Conservation (phyloP, 371 early-diverging fungal species). For the Lichtheimia hyalospora region DNA sequence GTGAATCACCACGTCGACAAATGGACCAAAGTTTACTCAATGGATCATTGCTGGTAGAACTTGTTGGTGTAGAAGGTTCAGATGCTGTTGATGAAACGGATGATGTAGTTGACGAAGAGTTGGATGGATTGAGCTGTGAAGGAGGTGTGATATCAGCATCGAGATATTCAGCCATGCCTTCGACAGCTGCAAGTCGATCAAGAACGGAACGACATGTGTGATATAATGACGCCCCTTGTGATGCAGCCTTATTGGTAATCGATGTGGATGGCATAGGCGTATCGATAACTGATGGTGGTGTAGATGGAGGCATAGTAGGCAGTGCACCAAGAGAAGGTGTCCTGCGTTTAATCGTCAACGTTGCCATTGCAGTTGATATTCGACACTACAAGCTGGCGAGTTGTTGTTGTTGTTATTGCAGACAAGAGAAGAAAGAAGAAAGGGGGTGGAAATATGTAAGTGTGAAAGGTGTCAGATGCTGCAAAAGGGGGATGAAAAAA, state of each 20-base stretch:
- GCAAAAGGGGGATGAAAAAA: not conserved
- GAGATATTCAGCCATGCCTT: conserved; percentile 60
- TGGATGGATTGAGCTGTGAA: conserved; percentile 14
- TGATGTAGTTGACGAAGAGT: conserved; percentile 8
- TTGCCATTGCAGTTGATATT: conserved; percentile 21
- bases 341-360: conserved; percentile 36
- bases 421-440: conserved; percentile 12
- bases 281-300: conserved; percentile 20
- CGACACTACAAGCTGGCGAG: not conserved
- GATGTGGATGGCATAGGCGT: conserved; percentile 19
- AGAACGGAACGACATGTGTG: conserved; percentile 64
- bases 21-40: conserved; percentile 84
- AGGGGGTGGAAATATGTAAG: conserved; percentile 4
- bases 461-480: not conserved
- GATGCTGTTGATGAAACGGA: conserved; percentile 11
- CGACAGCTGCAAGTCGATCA: conserved; percentile 58
- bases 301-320: conserved; percentile 7
- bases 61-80: conserved; percentile 34
- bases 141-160: conserved; percentile 29
- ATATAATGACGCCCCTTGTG: conserved; percentile 54
- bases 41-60: conserved; percentile 63
- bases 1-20: conserved; percentile 87
- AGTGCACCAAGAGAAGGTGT: conserved; percentile 35
- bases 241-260: conserved; percentile 20
- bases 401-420: conserved; percentile 7